phyloP scores from a whole-genome alignment of 2,329 filamentous ascomycete species.

The Purpureocillium lavendulum region DNA sequence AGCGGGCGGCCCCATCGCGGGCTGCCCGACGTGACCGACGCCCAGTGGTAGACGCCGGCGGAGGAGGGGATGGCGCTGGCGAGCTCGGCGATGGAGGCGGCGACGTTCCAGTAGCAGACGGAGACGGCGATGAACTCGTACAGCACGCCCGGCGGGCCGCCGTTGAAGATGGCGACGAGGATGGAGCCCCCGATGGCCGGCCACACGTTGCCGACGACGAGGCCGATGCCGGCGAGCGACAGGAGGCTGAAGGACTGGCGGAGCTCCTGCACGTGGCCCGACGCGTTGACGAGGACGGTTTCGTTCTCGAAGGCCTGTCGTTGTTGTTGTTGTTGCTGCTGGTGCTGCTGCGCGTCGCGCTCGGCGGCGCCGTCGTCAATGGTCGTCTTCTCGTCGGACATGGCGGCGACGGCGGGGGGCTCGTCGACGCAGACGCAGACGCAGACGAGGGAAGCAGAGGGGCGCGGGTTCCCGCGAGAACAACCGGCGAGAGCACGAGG shows the following conservation, averaged over 20 bases:
- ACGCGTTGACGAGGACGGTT: conserved; percentile 21
- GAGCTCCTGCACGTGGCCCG: conserved; percentile 31
- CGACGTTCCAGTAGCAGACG: conserved; percentile 49
- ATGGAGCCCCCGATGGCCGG: conserved; percentile 33
- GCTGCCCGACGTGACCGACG: conserved; percentile 44
- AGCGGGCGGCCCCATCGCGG: conserved; percentile 38
- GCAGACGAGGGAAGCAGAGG: too few species aligned
- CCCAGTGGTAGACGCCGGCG: conserved; percentile 55
- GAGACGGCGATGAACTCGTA: conserved; percentile 48
- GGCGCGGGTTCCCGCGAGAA: too few species aligned
- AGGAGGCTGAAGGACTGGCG: conserved; percentile 30
- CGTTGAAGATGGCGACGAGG: conserved; percentile 48
- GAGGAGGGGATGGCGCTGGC: conserved; percentile 54
- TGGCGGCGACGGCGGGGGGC: too few species aligned
- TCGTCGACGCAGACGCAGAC: too few species aligned
- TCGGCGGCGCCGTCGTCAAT: too few species aligned
- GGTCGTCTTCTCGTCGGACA: too few species aligned
- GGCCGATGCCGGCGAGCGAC: conserved; percentile 30
- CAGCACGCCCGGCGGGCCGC: conserved; percentile 51
- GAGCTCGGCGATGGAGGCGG: conserved; percentile 51
- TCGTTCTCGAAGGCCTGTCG: too few species aligned
- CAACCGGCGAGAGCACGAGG: too few species aligned
- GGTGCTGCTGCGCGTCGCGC: too few species aligned
- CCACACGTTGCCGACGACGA: conserved; percentile 35
- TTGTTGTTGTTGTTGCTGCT: too few species aligned